These are phyloP conservation scores for Stenogyne calaminthoides DNA, from an alignment of 305 asterid species.

Conservation along the genomic window DNA sequence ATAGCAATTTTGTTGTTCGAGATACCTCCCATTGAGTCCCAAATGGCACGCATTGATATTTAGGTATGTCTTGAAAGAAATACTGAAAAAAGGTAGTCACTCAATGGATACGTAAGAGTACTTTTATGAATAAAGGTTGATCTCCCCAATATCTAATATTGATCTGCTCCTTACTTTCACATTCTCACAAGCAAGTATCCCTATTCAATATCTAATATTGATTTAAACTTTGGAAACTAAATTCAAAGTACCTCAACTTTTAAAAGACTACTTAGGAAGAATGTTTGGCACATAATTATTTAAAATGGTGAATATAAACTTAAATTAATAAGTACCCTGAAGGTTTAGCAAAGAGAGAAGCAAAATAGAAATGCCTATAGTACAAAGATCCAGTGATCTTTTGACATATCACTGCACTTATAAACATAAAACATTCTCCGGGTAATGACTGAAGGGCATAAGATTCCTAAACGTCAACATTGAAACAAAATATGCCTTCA, in stretches of 20 bases:
- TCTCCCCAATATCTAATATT: too few relatives aligned
- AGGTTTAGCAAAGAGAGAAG: slow-evolving; percentile 11
- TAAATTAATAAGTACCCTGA: slow-evolving; percentile 2
- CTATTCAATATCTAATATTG: not conserved
- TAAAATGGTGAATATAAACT: slow-evolving; percentile 9
- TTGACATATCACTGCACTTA: slow-evolving; percentile 11
- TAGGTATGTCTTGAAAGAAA: too few relatives aligned
- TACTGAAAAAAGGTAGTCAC: too few relatives aligned
- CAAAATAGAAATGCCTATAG: not conserved
- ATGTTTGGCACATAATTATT: slow-evolving; percentile 2
- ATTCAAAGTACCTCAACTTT: slow-evolving; percentile 1
- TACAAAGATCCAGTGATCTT: slow-evolving; percentile 13
- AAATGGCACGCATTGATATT: too few relatives aligned
- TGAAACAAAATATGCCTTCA: slow-evolving; percentile 13
- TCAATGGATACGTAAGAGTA: too few relatives aligned
- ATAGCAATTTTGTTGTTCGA: not conserved
- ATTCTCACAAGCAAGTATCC: too few relatives aligned
- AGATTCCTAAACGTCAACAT: slow-evolving; percentile 22
- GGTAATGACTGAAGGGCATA: slow-evolving; percentile 14
- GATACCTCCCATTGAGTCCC: not conserved
- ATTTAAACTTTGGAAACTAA: slow-evolving; percentile 13
- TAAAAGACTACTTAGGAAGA: not conserved
- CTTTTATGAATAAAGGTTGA: too few relatives aligned
- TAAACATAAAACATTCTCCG: slow-evolving; percentile 15
- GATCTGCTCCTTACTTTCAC: too few relatives aligned